Conservation (phyloP, 169 alveolate species). For the Cryptosporidium ryanae region DNA sequence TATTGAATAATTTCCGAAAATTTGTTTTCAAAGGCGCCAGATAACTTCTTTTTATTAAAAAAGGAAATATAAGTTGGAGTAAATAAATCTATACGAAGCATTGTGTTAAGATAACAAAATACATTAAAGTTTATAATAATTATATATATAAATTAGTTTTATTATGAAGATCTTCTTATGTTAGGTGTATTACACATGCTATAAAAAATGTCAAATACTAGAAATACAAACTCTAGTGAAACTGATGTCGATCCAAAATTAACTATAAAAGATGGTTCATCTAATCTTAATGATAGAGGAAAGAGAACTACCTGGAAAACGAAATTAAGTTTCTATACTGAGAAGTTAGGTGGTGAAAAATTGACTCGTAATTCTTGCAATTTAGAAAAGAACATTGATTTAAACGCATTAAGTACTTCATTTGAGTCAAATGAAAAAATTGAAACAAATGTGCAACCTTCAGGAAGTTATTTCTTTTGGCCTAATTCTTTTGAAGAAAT, state of each 20-base stretch:
- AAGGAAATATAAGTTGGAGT: too few relatives aligned
- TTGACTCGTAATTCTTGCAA: background rate
- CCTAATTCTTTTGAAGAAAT: constrained; percentile 64
- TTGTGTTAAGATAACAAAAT: too few relatives aligned
- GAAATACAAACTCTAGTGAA: background rate
- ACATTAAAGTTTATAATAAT: too few relatives aligned
- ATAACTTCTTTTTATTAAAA: too few relatives aligned
- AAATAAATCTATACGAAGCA: too few relatives aligned
- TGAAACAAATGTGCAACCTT: background rate
- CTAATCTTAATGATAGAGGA: background rate
- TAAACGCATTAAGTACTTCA: background rate
- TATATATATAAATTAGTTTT: too few relatives aligned
- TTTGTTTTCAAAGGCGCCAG: too few relatives aligned
- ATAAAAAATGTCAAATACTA: background rate
- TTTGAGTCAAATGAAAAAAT: background rate
- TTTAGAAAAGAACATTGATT: background rate
- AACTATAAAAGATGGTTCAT: background rate
- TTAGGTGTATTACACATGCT: background rate
- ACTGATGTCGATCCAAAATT: background rate
- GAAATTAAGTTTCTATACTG: constrained; percentile 33
- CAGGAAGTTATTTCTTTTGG: constrained; percentile 44
- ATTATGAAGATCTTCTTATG: background rate
- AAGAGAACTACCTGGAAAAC: constrained; percentile 42
- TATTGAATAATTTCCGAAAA: too few relatives aligned
- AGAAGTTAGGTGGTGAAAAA: background rate